A percentile compares a stretch with the other conserved stretches of the same genome.
phyloP scores from a whole-genome alignment of 768 basidiomycete species.

The Tricholoma terreum region DNA sequence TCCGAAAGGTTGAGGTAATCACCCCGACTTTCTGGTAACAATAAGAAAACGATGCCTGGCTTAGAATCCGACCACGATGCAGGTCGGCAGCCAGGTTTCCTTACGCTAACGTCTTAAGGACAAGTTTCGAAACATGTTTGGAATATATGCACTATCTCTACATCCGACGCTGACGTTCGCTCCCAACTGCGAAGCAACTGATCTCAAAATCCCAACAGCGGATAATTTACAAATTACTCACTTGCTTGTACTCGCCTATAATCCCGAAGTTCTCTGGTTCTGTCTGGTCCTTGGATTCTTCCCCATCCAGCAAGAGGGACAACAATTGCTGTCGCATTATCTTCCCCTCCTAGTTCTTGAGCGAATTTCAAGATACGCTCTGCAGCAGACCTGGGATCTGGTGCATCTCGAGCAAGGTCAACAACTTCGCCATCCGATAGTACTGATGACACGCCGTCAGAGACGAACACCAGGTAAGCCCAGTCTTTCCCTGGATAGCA shows the following conservation, averaged over 20 bases:
- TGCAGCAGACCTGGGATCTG: constrained; percentile 78
- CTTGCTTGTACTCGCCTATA: constrained; percentile 70
- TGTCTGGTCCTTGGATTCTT: constrained; percentile 71
- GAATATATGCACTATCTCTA: constrained; percentile 25
- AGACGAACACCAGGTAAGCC: constrained; percentile 86
- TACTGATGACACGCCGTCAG: constrained; percentile 89
- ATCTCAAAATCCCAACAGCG: constrained; percentile 3
- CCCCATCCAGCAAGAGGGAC: constrained; percentile 95
- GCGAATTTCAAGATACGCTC: constrained; percentile 79
- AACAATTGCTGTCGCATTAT: constrained; percentile 90
- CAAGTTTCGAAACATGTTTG: not conserved
- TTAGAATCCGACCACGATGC: too few relatives aligned
- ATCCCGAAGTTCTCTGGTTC: constrained; percentile 77
- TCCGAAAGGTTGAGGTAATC: too few relatives aligned
- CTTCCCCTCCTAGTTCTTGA: constrained; percentile 83
- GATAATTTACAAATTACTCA: constrained; percentile 23
- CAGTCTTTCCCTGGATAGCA: constrained; percentile 63
- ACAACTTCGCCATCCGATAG: constrained; percentile 94
- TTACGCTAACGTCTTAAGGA: too few relatives aligned
- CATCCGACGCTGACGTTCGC: constrained; percentile 66
- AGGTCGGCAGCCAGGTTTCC: too few relatives aligned
- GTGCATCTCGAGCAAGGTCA: constrained; percentile 75
- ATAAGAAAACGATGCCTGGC: too few relatives aligned
- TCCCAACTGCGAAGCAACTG: constrained; percentile 43
- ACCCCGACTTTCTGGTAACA: too few relatives aligned